Percentiles rank a stretch among this genome's conserved stretches.
Evolutionary conservation across 225 moss, liverwort and hornwort genomes (phyloP).

Genomic region (Pseudoscleropodium purum): DNA sequence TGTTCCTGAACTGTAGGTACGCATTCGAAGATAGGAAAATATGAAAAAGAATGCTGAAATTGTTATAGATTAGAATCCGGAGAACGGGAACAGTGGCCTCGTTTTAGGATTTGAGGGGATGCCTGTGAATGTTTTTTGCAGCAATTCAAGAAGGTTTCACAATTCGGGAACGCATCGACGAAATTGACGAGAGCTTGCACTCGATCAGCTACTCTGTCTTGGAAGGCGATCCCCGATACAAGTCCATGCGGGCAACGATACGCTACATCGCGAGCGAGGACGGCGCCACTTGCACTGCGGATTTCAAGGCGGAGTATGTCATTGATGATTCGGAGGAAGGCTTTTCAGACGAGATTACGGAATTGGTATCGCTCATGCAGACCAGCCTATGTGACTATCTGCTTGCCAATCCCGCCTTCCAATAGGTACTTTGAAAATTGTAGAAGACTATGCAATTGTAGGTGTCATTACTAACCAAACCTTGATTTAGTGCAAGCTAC

Average conservation of each 20-base stretch:
- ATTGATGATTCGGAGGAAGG: conserved; percentile 19
- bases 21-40: not conserved
- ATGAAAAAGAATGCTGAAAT: not conserved
- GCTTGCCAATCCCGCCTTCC: conserved; percentile 11
- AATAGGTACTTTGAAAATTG: not conserved
- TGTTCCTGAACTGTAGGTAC: not conserved
- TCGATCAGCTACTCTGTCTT: conserved; percentile 27
- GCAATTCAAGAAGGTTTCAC: conserved; percentile 29
- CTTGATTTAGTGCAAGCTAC: not conserved
- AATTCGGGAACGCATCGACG: conserved; percentile 35
- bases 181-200: conserved; percentile 17
- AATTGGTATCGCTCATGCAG: conserved; percentile 24
- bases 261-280: conserved; percentile 14
- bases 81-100: not conserved
- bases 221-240: conserved; percentile 43
- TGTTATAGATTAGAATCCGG: not conserved
- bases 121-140: not conserved
- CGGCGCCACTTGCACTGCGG: conserved; percentile 7
- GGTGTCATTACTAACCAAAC: not conserved
- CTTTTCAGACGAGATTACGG: conserved; percentile 29
- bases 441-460: not conserved
- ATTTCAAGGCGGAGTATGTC: conserved; percentile 20
- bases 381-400: conserved; percentile 22
- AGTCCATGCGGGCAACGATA: conserved; percentile 23
- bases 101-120: not conserved